Evolutionary conservation across 345 rosid genomes (phyloP), one percentile per base, ranked within the genome.

Genomic region (Brassica cretica): DNA sequence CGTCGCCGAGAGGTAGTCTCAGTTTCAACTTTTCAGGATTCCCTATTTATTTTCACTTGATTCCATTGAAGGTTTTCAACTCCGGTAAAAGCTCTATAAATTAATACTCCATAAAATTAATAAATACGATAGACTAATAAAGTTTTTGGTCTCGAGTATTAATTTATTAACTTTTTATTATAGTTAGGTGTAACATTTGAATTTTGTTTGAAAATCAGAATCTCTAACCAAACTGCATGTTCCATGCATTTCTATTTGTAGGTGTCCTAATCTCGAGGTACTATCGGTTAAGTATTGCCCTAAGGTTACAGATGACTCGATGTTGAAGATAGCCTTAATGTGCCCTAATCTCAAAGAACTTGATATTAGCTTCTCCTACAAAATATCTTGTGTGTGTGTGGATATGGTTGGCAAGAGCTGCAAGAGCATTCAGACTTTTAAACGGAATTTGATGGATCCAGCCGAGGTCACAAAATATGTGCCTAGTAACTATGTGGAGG

Each of bases 281-380:
- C 90, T 89, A 69, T 88, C 85, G 3, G 83, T 88, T 53, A 86
- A 84, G 84, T 85, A 92, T 80, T 83, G 89, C 61, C 88, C 78
- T 3, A 84, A 76, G 71, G 91, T 86, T 64, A 88, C 88, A 4
- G 89, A 80, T 75, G 84, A 78, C 3, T 68, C 72, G 21, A 68
- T 92, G 82, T 53, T 74, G 68, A 85, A 73, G 35, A 80, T 92
- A 59, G 90, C 95, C 0, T 81, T 74, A 25, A 78, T 77, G 8
- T 92, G 91, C 64, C 15, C 82, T 41, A 83, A 78, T 62, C 72
- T 69, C 6, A 51, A 49, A 2, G 72, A 49, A 69, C 72, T 69
- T 29, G 41, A 92, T 55, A 78, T 92, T 15, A 92, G 92, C 83
- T 86, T 82, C 79, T 92, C 95, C 79, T 86, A 86, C 37, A 89